These are phyloP conservation scores for Volvox reticuliferus DNA, from an alignment of 139 green algal species.

Conservation along the genomic window DNA sequence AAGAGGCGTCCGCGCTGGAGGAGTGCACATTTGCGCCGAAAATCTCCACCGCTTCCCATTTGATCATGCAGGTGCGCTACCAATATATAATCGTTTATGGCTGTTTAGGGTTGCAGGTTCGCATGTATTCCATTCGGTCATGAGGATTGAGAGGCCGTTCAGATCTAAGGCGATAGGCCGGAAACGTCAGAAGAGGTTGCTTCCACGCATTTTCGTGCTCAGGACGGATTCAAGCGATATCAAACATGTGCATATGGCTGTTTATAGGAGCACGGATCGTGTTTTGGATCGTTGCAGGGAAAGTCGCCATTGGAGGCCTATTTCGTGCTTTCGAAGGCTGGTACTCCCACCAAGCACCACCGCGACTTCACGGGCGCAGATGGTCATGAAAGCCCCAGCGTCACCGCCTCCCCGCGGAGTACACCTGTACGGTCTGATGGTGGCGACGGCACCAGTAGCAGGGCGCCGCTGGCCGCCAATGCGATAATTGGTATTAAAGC, in stretches of 20 bases:
- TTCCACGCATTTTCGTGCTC: no score
- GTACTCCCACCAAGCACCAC: slow-evolving; percentile 31
- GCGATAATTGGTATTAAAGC: not conserved
- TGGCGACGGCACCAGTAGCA: not conserved
- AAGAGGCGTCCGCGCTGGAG: not conserved
- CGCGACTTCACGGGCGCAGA: not conserved
- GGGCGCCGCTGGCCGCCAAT: not conserved
- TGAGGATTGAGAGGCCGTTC: no score
- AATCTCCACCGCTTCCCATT: not conserved
- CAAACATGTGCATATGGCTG: no score
- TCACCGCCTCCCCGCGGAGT: no score
- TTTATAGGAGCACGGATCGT: no score
- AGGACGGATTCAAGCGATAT: no score
- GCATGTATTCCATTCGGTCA: no score
- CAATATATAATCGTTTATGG: not conserved
- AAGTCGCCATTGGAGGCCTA: slow-evolving; percentile 17
- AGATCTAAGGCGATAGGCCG: no score
- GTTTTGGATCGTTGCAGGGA: not conserved
- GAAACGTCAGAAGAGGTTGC: no score
- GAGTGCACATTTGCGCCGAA: slow-evolving; percentile 42
- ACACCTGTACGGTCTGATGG: not conserved
- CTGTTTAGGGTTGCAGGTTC: no score
- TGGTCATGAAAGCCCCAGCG: not conserved
- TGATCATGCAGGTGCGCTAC: slow-evolving; percentile 32
- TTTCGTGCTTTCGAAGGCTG: not conserved